Conservation (phyloP, 345 rosid genomes). For the Geranium brycei region DNA sequence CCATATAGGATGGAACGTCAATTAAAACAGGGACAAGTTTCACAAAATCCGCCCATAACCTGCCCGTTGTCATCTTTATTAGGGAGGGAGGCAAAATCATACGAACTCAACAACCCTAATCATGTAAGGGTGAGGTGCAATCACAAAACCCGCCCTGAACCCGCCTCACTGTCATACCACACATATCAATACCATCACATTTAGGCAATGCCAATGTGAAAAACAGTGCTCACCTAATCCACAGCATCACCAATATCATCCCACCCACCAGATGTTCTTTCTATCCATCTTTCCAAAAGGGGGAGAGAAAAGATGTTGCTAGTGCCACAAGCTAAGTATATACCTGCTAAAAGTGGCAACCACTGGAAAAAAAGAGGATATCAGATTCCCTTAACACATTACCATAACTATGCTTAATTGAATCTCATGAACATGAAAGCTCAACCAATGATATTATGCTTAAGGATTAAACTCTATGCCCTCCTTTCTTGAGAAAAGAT, state of each 20-base stretch:
- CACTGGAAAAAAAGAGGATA: not conserved
- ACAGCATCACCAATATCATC: not conserved
- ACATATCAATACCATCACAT: no score
- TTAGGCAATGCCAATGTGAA: not conserved
- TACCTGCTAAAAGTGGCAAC: not conserved
- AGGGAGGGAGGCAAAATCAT: no score
- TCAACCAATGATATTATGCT: not conserved
- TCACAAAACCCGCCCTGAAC: no score
- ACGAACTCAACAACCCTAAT: no score
- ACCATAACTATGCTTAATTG: not conserved
- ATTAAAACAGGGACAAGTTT: no score
- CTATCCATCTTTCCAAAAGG: not conserved
- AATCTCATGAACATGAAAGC: not conserved
- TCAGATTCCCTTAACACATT: not conserved
- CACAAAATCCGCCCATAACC: no score
- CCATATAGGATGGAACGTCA: no score
- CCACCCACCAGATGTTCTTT: not conserved
- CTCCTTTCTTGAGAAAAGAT: not conserved
- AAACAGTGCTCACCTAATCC: not conserved
- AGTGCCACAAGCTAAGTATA: not conserved
- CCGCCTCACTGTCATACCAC: no score
- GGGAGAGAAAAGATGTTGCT: not conserved
- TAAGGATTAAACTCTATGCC: not conserved
- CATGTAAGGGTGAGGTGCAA: no score
- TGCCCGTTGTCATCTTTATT: no score